Evolutionary conservation across 805 yeast genomes (phyloP), one percentile per base, ranked within the genome.

Genomic region (Candida ascalaphidarum): DNA sequence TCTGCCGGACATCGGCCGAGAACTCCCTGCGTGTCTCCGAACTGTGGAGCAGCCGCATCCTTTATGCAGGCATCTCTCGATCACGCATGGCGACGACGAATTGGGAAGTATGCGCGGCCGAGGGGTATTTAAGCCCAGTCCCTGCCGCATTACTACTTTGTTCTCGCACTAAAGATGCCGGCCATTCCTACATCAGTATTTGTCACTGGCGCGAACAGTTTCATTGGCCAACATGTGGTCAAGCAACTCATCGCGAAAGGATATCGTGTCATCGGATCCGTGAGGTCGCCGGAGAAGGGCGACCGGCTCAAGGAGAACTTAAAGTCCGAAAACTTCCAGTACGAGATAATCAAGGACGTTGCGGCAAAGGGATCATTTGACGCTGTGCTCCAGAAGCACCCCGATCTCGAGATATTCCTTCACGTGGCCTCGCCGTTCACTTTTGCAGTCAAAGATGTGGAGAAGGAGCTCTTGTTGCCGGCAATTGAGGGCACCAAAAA

Each of bases 171-270:
- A n/a, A n/a, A n/a, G n/a, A n/a, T n/a, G n/a, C n/a, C n/a, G n/a
- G n/a, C n/a, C n/a, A n/a, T n/a, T n/a, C n/a, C n/a, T n/a, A n/a
- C n/a, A n/a, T n/a, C n/a, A n/a, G 44, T 68, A 11, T 48, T 68
- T n/a, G 49, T 68, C 16, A 57, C 71, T 3, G 74, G 74, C 9
- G 70, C 70, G 10, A 60, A 71, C 9, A 73, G 76, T 7, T 69
- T 54, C 38, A 58, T 68, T 30, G 74, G 73, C 9, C 57, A 61
- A 23, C 73, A 68, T 39, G 49, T 64, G 25, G 41, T 60, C 22
- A 44, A 57, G 27, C 44, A 39, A 15, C 52, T 71, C 20, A 37
- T 70, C 13, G 39, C 45, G 2, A 48, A 58, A 26, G 59, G 58
- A 11, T 65, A 55, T 46, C 45, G 42, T 6, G 72, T 70, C 10